Evolutionary conservation across 257 asterid species (phyloP).

Genomic region (Cynanchum wilfordii): DNA sequence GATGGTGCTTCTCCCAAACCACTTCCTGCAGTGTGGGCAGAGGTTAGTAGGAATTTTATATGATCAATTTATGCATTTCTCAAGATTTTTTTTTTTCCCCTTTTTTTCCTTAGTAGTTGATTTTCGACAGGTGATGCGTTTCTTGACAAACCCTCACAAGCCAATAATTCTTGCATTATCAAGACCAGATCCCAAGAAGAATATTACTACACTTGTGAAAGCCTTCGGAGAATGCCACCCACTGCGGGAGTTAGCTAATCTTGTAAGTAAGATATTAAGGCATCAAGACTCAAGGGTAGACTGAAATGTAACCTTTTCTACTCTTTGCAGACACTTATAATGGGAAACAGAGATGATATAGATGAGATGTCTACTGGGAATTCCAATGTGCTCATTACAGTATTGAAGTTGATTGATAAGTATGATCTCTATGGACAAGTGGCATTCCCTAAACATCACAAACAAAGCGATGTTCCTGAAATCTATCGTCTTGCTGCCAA

Average conservation of each 20-base stretch:
- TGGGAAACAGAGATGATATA: constrained; percentile 85
- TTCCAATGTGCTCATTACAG: constrained; percentile 61
- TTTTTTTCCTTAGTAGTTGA: background rate
- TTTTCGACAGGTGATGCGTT: constrained; percentile 61
- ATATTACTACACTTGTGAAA: constrained; percentile 63
- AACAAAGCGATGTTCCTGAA: constrained; percentile 73
- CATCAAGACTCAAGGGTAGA: background rate
- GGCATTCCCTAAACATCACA: constrained; percentile 84
- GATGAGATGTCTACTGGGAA: constrained; percentile 76
- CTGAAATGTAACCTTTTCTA: background rate
- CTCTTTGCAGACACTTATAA: constrained; percentile 62
- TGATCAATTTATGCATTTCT: background rate
- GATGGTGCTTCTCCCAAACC: constrained; percentile 72
- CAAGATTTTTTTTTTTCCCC: background rate
- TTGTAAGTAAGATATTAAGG: constrained; percentile 38
- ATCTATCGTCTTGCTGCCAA: constrained; percentile 74
- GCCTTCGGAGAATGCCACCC: constrained; percentile 89
- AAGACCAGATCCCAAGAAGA: constrained; percentile 85
- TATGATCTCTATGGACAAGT: constrained; percentile 85
- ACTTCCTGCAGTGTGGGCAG: constrained; percentile 71
- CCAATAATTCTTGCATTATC: constrained; percentile 85
- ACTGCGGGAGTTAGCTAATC: constrained; percentile 75
- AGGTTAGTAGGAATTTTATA: constrained; percentile 37
- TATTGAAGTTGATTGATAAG: constrained; percentile 62
- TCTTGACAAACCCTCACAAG: constrained; percentile 79